These are phyloP conservation scores for Bathelium albidoporum DNA, from an alignment of 495 filamentous ascomycete genomes.

Conservation along the genomic window DNA sequence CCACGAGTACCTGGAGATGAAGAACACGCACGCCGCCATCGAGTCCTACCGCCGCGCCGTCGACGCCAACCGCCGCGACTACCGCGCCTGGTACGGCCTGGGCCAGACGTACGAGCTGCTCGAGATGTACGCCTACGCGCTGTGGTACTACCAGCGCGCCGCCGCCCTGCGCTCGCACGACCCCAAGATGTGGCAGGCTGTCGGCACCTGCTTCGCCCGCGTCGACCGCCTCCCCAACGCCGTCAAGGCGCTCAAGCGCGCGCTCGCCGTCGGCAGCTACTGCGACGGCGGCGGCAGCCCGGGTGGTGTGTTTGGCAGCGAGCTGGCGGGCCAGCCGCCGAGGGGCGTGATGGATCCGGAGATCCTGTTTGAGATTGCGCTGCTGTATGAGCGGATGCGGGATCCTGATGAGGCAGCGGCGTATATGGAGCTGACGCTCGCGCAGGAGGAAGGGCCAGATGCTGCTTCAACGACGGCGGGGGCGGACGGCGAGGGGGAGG, in stretches of 20 bases:
- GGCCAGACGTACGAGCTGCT: conserved; percentile 96
- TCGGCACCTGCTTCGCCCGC: conserved; percentile 80
- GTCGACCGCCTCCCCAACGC: conserved; percentile 74
- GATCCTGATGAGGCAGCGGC: conserved; percentile 68
- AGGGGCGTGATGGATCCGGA: conserved; percentile 71
- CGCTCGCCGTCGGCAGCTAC: conserved; percentile 71
- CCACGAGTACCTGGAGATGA: conserved; percentile 97
- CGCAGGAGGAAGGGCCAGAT: conserved; percentile 66
- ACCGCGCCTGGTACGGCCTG: conserved; percentile 95
- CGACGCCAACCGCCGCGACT: conserved; percentile 92
- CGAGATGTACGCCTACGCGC: conserved; percentile 92
- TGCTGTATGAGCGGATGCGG: conserved; percentile 70
- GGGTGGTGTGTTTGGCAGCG: conserved; percentile 29
- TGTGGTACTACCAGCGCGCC: conserved; percentile 96
- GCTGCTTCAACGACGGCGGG: conserved; percentile 37
- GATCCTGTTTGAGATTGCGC: conserved; percentile 78
- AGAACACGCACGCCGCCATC: conserved; percentile 97
- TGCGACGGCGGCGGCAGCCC: conserved; percentile 47
- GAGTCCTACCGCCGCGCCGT: conserved; percentile 95
- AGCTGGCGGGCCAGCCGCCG: conserved; percentile 10
- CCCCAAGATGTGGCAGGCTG: conserved; percentile 97
- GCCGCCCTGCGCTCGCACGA: conserved; percentile 85
- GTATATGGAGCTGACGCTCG: conserved; percentile 91
- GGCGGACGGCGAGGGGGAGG: conserved; percentile 23
- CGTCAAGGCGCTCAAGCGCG: conserved; percentile 90